A percentile compares a stretch with the other conserved stretches of the same genome.
These are phyloP conservation scores for Suhomyces pyralidae DNA, from an alignment of 805 yeast genomes.

Conservation along the genomic window DNA sequence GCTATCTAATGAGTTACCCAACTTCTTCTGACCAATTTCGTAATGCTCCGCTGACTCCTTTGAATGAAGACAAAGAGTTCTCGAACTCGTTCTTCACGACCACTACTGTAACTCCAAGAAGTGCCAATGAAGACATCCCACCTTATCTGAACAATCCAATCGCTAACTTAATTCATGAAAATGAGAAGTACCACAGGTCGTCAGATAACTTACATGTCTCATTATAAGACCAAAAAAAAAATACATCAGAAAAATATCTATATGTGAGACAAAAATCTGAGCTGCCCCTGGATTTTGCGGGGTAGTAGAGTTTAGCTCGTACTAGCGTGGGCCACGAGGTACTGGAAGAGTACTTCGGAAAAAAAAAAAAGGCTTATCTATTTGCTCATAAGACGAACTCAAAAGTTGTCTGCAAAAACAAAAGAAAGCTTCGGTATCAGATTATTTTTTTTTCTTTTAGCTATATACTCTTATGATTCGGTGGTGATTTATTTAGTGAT, in stretches of 20 bases:
- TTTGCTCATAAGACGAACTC: background rate
- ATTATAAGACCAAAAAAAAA: conserved; percentile 9
- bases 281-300: background rate
- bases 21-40: conserved; percentile 13
- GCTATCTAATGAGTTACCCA: conserved; percentile 10
- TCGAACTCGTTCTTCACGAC: conserved; percentile 6
- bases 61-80: conserved; percentile 6
- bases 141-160: conserved; percentile 9
- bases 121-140: conserved; percentile 6
- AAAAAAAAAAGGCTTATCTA: background rate
- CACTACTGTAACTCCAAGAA: conserved; percentile 2
- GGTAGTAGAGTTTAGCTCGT: background rate
- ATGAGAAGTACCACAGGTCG: conserved; percentile 22
- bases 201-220: conserved; percentile 25
- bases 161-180: conserved; percentile 15
- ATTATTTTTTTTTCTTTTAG: background rate
- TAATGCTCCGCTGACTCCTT: conserved; percentile 13
- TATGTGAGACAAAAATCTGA: background rate
- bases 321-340: background rate
- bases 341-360: background rate
- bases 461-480: background rate
- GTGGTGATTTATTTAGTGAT: conserved; percentile 1
- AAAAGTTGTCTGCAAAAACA: background rate
- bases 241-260: background rate
- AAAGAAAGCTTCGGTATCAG: background rate